phyloP scores from a whole-genome alignment of 2,329 filamentous ascomycete genomes.

The Talaromyces verruculosus region DNA sequence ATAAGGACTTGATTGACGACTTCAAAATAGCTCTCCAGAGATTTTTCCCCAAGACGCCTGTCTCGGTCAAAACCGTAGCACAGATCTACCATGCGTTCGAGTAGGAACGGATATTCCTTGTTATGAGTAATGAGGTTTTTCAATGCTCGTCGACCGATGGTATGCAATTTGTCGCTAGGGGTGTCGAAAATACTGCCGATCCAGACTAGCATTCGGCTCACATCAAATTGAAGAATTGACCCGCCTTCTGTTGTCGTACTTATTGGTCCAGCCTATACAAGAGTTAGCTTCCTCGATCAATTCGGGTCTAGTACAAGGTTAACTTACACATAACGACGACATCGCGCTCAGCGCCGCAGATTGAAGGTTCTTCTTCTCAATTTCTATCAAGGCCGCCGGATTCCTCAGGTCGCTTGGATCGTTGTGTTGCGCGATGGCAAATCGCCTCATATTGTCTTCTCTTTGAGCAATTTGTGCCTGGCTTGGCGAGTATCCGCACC shows the following conservation, averaged over 20 bases:
- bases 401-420: constrained; percentile 72
- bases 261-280: constrained; percentile 62
- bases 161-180: constrained; percentile 85
- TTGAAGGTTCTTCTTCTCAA: constrained; percentile 89
- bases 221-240: constrained; percentile 84
- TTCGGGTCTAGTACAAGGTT: background rate
- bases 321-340: constrained; percentile 81
- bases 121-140: constrained; percentile 91
- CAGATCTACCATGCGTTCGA: constrained; percentile 86
- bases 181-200: constrained; percentile 93
- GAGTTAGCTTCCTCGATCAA: background rate
- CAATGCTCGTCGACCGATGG: constrained; percentile 82
- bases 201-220: constrained; percentile 90
- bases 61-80: constrained; percentile 75
- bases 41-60: constrained; percentile 52
- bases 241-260: constrained; percentile 85
- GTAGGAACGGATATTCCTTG: constrained; percentile 76
- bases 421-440: constrained; percentile 74
- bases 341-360: constrained; percentile 92
- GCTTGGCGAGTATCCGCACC: constrained; percentile 96
- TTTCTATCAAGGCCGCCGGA: constrained; percentile 87
- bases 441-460: constrained; percentile 84
- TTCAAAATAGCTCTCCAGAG: constrained; percentile 91
- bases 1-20: constrained; percentile 86
- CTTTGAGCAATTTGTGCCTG: constrained; percentile 76